Base-by-base conservation (phyloP, 768 basidiomycete genomes). In the Termitomyces sp. region DNA sequence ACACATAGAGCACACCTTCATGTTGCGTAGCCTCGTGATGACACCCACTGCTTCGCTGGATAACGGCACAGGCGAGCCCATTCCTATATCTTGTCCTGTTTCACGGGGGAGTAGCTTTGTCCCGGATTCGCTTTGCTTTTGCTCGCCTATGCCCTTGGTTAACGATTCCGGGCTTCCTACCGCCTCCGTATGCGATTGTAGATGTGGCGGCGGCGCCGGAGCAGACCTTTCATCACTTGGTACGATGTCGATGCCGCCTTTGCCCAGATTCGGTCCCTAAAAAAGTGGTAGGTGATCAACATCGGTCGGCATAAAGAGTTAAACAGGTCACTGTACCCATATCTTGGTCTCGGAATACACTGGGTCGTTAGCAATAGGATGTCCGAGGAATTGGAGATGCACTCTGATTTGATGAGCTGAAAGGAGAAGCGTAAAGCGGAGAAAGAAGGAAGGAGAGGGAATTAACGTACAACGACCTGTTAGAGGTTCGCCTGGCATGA, bases 371-470 rank as follows among this genome's bases (percentile, higher is more conserved):
- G 92, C 91, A 60, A 99, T 94, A 0, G 97, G 89, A 66, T 91
- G 76, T 1, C 96, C 97, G 55, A 99, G 82, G 70, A 81, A 98
- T 71, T 98, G 97, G 3, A 99, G 80, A 67, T 99, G 97, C 3
- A 99, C 96, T 50, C 97, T 83, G 56, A 98, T 91, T 71, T 99
- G 97, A 72, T 99, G 97, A 0, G 97, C 94, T 97, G 62, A n/a
- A 48, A 40, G 23, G 38, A 41, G 26, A 45, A 23, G 23, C 23
- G 23, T 23, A 23, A 23, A 33, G 31, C 31, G 31, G 26, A 30
- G 19, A 56, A 55, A 45, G 9, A 44, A 53, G 62, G 12, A 42
- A 55, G 11, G 53, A 57, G 52, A 23, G 50, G 48, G 54, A 48
- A 64, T 50, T 57, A 43, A 74, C 92, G 67, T 73, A 96, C 94